Evolutionary conservation across 345 rosid species (phyloP), one percentile per base, ranked within the genome.

Genomic region (Diplotaxis tenuifolia): DNA sequence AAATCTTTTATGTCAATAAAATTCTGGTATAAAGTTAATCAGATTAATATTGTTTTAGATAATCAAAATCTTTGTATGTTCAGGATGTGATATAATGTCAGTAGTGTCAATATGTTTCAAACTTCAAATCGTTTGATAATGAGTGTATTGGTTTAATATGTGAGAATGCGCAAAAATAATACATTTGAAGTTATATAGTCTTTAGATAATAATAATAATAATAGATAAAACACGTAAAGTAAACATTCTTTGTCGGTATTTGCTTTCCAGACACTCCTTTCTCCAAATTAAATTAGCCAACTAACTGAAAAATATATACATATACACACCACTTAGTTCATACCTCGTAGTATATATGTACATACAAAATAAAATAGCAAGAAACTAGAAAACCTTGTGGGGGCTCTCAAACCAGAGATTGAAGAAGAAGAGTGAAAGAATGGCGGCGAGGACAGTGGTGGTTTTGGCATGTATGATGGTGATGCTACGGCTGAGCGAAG

Each of bases 401-500:
- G 40, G 42, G 7, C 9, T 49, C 52, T 70, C 34, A 4, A n/a
- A 71, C 62, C 23, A 49, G 53, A 45, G 34, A 42, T 21, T 8
- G 4, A 71, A 58, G 62, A 62, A 68, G 68, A 36, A 10, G 70
- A 68, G 22, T 3, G 18, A 70, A 31, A 9, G 4, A 12, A 71
- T 78, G 80, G 68, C 45, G 49, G 62, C 50, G 65, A 56, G n/a
- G 65, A 16, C 60, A 23, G 34, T 65, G 53, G 57, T 7, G 2
- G 68, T 69, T 36, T 65, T 69, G 57, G 73, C 16, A 19, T 67
- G 73, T 68, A 9, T 57, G 14, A 16, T 58, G 71, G 42, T 67
- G 68, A 68, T 58, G 62, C 16, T 69, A 65, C 68, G 71, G 69
- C 74, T 71, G 65, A 77, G 81, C 64, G 45, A 78, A 59, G 93